A percentile compares a stretch with the other conserved stretches of the same genome.
phyloP scores from a whole-genome alignment of 495 filamentous ascomycete genomes.

The Cladorrhinum samala region DNA sequence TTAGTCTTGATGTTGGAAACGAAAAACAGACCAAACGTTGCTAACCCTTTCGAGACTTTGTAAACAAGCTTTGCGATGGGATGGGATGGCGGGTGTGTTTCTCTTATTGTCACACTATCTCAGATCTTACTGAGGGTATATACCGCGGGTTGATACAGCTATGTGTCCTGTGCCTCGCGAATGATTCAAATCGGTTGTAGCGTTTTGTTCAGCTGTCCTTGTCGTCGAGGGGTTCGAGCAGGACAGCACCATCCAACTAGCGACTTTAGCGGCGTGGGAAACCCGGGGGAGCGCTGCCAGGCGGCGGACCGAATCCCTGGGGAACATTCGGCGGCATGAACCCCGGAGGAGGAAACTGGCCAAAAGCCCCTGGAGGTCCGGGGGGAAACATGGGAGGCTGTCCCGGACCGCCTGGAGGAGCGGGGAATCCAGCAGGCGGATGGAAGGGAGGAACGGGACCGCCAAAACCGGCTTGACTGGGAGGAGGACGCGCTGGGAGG shows the following conservation, averaged over 20 bases:
- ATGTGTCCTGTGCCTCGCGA: too few species aligned
- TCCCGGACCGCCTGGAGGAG: slow-evolving; percentile 8
- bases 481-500: slow-evolving; percentile 72
- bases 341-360: slow-evolving; percentile 20
- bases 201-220: too few species aligned
- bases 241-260: too few species aligned
- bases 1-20: neutral
- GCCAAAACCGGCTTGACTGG: slow-evolving; percentile 69
- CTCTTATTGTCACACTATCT: too few species aligned
- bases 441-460: slow-evolving; percentile 62
- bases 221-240: too few species aligned
- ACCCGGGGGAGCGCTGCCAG: slow-evolving; percentile 12
- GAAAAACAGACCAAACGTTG: neutral
- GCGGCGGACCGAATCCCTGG: slow-evolving; percentile 7
- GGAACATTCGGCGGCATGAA: slow-evolving; percentile 12
- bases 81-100: too few species aligned
- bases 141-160: too few species aligned
- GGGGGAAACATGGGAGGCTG: slow-evolving; percentile 22
- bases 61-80: too few species aligned
- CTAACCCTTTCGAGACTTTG: neutral
- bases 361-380: slow-evolving; percentile 25
- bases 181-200: too few species aligned
- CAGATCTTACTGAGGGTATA: too few species aligned
- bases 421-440: slow-evolving; percentile 25
- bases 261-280: neutral